phyloP scores from a whole-genome alignment of 2,329 filamentous ascomycete species.

The Fusarium veterinarium region DNA sequence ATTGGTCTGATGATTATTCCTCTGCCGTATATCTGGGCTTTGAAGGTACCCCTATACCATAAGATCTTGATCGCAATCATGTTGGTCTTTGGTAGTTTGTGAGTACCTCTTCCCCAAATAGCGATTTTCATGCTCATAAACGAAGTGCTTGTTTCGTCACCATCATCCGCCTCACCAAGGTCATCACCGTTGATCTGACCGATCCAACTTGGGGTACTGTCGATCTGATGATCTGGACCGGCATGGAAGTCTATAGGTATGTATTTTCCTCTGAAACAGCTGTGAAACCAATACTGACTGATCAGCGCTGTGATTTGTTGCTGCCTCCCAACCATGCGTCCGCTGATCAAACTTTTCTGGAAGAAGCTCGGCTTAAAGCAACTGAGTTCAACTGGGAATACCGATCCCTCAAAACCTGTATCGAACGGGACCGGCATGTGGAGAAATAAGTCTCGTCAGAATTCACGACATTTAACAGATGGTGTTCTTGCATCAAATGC shows the following conservation, averaged over 20 bases:
- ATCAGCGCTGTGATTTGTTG: neutral
- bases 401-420: neutral
- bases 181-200: neutral
- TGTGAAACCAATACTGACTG: neutral
- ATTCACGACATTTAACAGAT: neutral
- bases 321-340: neutral
- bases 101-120: fast-evolving
- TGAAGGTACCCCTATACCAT: neutral
- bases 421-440: neutral
- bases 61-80: constrained; percentile 6
- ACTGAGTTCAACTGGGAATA: neutral
- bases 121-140: fast-evolving
- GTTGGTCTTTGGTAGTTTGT: constrained; percentile 15
- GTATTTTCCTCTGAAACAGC: fast-evolving
- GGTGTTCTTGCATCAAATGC: neutral
- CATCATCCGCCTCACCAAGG: constrained; percentile 3
- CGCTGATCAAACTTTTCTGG: neutral
- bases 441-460: neutral
- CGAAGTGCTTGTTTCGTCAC: neutral
- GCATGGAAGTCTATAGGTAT: constrained; percentile 7
- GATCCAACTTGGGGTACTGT: constrained; percentile 14
- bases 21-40: neutral
- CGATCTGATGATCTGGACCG: constrained; percentile 6
- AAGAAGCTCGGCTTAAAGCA: neutral
- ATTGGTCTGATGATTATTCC: constrained; percentile 3